Evolutionary conservation across 2,329 filamentous ascomycete genomes (phyloP).

Genomic region (Allantophomopsis cytisporea): DNA sequence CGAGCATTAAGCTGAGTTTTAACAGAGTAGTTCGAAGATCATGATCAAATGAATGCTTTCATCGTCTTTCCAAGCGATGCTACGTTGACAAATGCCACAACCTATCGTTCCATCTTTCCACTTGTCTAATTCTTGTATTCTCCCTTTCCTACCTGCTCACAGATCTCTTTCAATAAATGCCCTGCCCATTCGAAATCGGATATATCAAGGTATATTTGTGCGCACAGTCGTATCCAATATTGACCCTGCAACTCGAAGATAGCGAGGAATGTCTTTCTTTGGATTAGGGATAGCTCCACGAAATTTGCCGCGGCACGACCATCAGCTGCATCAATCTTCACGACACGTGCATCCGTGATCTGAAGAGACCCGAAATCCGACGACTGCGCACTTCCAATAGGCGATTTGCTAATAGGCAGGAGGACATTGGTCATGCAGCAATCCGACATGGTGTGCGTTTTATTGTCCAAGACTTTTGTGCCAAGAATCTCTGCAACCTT

Average conservation of each 20-base stretch:
- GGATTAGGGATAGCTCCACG: constrained; percentile 31
- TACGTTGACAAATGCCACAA: too few relatives aligned
- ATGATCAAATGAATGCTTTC: too few relatives aligned
- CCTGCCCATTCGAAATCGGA: constrained; percentile 65
- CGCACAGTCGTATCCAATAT: constrained; percentile 63
- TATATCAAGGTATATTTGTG: constrained; percentile 72
- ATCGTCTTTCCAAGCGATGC: too few relatives aligned
- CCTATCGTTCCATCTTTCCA: too few relatives aligned
- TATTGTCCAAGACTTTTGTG: constrained; percentile 61
- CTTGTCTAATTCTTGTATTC: constrained; percentile 5
- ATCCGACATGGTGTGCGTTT: constrained; percentile 40
- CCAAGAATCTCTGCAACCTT: constrained; percentile 47
- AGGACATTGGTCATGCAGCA: constrained; percentile 64
- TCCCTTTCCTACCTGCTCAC: constrained; percentile 31
- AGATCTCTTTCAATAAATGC: constrained; percentile 26
- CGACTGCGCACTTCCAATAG: constrained; percentile 9
- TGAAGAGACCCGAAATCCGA: constrained; percentile 10
- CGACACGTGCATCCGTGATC: constrained; percentile 16
- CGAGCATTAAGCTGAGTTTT: too few relatives aligned
- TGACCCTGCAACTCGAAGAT: constrained; percentile 44
- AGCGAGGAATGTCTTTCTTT: constrained; percentile 61
- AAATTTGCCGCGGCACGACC: constrained; percentile 41
- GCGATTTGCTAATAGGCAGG: constrained; percentile 40
- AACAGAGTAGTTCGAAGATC: too few relatives aligned
- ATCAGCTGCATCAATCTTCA: constrained; percentile 4